phyloP scores from a whole-genome alignment of 2,329 filamentous ascomycete genomes.

The Monosporascus sp. region DNA sequence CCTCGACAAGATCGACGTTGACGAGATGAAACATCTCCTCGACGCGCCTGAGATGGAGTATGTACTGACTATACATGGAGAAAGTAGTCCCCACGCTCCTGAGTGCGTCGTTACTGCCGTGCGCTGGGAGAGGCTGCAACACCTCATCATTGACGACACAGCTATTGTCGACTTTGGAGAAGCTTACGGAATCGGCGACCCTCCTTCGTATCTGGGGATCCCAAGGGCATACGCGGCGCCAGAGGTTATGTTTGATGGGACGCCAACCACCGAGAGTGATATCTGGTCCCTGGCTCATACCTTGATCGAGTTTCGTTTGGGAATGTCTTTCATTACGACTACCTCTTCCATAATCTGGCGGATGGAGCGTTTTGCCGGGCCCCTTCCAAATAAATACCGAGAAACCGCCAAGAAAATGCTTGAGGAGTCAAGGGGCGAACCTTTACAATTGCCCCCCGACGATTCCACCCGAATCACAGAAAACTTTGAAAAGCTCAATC shows the following conservation, averaged over 20 bases:
- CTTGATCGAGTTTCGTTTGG: not conserved
- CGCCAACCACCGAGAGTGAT: not conserved
- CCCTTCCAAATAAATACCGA: not conserved
- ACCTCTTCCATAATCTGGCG: not conserved
- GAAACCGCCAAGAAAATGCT: not conserved
- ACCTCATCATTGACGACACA: not conserved
- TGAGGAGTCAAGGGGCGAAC: not conserved
- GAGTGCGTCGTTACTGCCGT: not conserved
- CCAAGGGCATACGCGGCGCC: not conserved
- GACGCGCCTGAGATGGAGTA: not conserved
- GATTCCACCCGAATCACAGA: not conserved
- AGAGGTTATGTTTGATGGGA: not conserved
- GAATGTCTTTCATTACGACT: not conserved
- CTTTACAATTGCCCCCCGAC: too few species aligned
- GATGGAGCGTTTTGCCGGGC: not conserved
- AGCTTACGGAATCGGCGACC: not conserved
- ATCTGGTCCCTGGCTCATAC: conserved; percentile 1
- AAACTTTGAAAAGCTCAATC: not conserved
- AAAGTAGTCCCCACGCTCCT: not conserved
- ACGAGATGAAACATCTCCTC: not conserved
- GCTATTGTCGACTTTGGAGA: not conserved
- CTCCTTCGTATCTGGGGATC: not conserved
- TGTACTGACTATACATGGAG: not conserved
- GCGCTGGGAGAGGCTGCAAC: not conserved
- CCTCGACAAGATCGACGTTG: not conserved